These are phyloP conservation scores for Akebia trifoliata DNA, from an alignment of 164 flowering plant species.

Conservation along the genomic window DNA sequence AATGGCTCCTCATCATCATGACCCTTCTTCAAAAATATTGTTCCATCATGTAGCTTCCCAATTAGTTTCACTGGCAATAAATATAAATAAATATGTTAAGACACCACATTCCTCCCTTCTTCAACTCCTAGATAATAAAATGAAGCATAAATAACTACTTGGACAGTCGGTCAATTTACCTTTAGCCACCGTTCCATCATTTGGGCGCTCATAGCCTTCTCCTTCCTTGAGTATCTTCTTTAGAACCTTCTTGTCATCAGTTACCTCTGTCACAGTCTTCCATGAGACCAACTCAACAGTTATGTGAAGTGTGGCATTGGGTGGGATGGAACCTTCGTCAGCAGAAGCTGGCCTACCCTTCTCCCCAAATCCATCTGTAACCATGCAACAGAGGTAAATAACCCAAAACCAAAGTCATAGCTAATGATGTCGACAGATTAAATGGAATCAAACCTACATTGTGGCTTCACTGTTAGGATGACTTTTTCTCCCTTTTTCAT, in stretches of 20 bases:
- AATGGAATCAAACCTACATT: slow-evolving; percentile 46
- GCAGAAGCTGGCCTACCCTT: slow-evolving; percentile 62
- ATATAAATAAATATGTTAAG: neutral
- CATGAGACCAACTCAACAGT: slow-evolving; percentile 77
- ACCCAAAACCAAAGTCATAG: too few relatives aligned
- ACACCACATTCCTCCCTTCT: neutral
- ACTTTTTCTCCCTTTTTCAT: slow-evolving; percentile 97
- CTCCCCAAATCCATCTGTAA: slow-evolving; percentile 88
- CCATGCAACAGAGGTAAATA: neutral
- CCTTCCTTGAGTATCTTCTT: slow-evolving; percentile 91
- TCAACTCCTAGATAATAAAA: neutral
- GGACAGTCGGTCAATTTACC: slow-evolving; percentile 22
- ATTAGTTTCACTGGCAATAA: slow-evolving; percentile 62
- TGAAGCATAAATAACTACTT: too few relatives aligned
- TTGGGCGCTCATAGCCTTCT: slow-evolving; percentile 87
- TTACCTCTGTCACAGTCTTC: slow-evolving; percentile 84
- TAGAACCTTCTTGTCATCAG: slow-evolving; percentile 74
- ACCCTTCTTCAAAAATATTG: slow-evolving; percentile 75
- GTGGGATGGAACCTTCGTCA: slow-evolving; percentile 65
- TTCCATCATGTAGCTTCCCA: slow-evolving; percentile 83
- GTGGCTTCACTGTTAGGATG: slow-evolving; percentile 75
- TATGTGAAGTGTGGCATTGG: slow-evolving; percentile 61
- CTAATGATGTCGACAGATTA: neutral
- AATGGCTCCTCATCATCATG: slow-evolving; percentile 56
- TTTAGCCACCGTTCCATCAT: slow-evolving; percentile 71